Base-by-base conservation (phyloP, 2,329 filamentous ascomycete species). In the Gaeumannomyces sp. region DNA sequence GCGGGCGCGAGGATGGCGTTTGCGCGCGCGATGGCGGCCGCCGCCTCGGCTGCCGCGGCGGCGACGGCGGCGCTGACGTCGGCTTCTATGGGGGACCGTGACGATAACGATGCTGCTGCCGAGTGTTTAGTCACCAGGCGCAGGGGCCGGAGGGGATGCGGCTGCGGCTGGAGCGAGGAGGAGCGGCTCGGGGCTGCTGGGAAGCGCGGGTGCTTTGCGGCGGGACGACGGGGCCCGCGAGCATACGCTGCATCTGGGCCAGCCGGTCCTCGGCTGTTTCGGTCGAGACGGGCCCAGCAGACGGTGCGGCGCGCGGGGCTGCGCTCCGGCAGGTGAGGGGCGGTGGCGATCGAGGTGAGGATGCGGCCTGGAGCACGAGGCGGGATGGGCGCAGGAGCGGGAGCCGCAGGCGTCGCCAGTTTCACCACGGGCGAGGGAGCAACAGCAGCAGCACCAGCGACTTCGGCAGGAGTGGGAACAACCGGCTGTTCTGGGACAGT, bases 291-390 rank as follows among this genome's bases (percentile, higher is more conserved):
- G 45, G 45, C n/a, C 45, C 19, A 53, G n/a, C 10, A 60, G 33
- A 61, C 25, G 7, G 35, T 25, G 25, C 57, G 57, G 27, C 61
- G 38, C 14, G 61, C 61, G 13, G 45, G 38, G 61, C 50, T 62
- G 38, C 61, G 61, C 13, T 50, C 22, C 11, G 61, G 61, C n/a
- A 62, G 25, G 4, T n/a, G 19, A 3, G 61, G 61, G 1, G 27
- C 50, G 38, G 45, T 14, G 35, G 50, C 29, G 61, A 38, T 22
- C 16, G 14, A 10, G 61, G 22, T 13, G 10, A 29, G 19, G 25
- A 56, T 50, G 14, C 27, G 61, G 45, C 29, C 38, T 19, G 38
- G 27, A 25, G 50, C 25, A 45, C n/a, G 35, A 13, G 57, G 25
- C 3, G 45, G n/a, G 6, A 53, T 53, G 45, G 45, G 45, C 19